These are phyloP conservation scores for Fusarium incarnatum DNA, from an alignment of 2,329 filamentous ascomycete species.

Conservation along the genomic window DNA sequence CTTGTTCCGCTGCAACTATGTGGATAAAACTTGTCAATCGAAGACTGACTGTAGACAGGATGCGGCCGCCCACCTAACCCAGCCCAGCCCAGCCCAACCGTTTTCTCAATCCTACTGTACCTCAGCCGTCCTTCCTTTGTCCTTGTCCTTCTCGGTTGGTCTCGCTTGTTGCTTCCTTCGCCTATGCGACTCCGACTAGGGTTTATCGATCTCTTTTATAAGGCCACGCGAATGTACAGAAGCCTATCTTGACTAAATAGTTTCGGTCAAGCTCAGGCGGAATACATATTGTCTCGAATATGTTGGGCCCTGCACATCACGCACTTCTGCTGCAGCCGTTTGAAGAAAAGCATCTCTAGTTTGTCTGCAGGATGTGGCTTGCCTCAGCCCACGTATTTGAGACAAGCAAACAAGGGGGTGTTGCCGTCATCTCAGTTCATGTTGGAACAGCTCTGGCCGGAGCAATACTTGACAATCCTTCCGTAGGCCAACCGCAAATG, in stretches of 20 bases:
- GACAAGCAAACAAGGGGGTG: slow-evolving; percentile 24
- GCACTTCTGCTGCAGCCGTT: slow-evolving; percentile 7
- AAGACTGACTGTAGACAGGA: slow-evolving; percentile 3
- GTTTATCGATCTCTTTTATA: slow-evolving; percentile 10
- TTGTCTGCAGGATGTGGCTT: slow-evolving; percentile 30
- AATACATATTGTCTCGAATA: neutral
- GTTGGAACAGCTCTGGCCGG: neutral
- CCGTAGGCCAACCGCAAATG: slow-evolving; percentile 6
- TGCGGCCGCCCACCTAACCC: slow-evolving; percentile 12
- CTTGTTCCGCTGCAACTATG: slow-evolving; percentile 28
- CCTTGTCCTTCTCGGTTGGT: slow-evolving; percentile 13
- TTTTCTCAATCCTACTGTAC: neutral
- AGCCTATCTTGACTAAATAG: neutral
- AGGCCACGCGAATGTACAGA: neutral
- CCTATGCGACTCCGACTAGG: slow-evolving; percentile 1
- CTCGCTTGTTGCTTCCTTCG: slow-evolving; percentile 13
- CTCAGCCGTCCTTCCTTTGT: neutral
- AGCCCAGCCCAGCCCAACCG: neutral
- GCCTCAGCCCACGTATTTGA: slow-evolving; percentile 2
- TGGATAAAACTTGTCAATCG: slow-evolving; percentile 9
- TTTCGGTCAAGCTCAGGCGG: neutral
- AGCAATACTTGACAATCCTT: neutral
- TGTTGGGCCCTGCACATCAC: slow-evolving; percentile 19
- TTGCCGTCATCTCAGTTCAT: slow-evolving; percentile 5
- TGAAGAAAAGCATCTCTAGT: slow-evolving; percentile 11